These are phyloP conservation scores for Calonectria pteridis DNA, from an alignment of 2,329 filamentous ascomycete species.

Conservation along the genomic window DNA sequence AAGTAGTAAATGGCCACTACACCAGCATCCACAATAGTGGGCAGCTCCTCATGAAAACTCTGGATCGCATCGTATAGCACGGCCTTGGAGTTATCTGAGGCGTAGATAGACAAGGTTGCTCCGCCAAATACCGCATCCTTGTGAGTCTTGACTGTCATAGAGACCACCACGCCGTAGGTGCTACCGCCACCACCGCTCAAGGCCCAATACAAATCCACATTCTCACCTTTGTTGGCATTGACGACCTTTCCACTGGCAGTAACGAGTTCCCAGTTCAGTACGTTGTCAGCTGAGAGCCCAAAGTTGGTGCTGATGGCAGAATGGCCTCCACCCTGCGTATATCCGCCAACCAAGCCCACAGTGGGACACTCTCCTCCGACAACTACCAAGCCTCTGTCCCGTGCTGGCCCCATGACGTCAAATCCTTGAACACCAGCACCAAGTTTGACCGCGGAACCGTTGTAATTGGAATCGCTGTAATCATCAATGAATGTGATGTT, in stretches of 20 bases:
- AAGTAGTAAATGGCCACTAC: conserved; percentile 63
- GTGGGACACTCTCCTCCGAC: conserved; percentile 67
- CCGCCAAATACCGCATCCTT: conserved; percentile 56
- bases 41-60: conserved; percentile 57
- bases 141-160: conserved; percentile 65
- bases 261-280: conserved; percentile 67
- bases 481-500: conserved; percentile 54
- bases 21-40: conserved; percentile 62
- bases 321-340: conserved; percentile 69
- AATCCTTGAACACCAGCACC: conserved; percentile 65
- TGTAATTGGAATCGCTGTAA: conserved; percentile 59
- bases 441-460: conserved; percentile 63
- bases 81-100: conserved; percentile 47
- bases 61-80: conserved; percentile 63
- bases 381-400: conserved; percentile 47
- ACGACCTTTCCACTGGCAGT: conserved; percentile 61
- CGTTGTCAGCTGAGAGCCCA: conserved; percentile 71
- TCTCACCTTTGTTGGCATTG: conserved; percentile 58
- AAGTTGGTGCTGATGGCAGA: conserved; percentile 62
- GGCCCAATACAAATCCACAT: conserved; percentile 73
- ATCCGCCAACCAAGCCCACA: conserved; percentile 72
- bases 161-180: conserved; percentile 69
- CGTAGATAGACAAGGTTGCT: conserved; percentile 58
- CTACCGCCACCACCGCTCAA: conserved; percentile 69
- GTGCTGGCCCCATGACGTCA: conserved; percentile 59